Percentiles rank a stretch among this genome's conserved stretches.
Conservation (phyloP, 495 filamentous ascomycete genomes). For the Aspergillus ostianus region DNA sequence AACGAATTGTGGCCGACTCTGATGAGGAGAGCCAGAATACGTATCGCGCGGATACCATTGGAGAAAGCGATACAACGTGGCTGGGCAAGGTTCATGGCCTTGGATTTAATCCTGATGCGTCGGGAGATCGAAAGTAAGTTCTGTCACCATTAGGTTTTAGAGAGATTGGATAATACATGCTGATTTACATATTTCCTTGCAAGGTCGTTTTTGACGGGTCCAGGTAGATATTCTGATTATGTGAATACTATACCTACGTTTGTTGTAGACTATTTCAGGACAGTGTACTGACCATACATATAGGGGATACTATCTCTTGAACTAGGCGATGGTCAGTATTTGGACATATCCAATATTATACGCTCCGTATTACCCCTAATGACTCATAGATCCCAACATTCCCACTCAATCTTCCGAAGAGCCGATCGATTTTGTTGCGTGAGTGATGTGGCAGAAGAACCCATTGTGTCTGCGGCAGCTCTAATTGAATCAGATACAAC, state of each 20-base stretch:
- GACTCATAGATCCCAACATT: background rate
- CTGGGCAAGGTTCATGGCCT: background rate
- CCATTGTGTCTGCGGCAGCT: background rate
- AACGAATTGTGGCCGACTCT: background rate
- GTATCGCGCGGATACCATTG: conserved; percentile 3
- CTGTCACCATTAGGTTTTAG: background rate
- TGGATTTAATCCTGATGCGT: background rate
- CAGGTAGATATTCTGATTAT: background rate
- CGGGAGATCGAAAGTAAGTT: conserved; percentile 3
- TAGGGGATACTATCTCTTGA: background rate
- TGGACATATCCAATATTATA: background rate
- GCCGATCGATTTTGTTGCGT: background rate
- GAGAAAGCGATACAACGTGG: conserved; percentile 2
- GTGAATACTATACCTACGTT: background rate
- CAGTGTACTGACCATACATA: background rate
- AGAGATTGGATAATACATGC: background rate
- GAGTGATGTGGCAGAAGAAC: too few relatives aligned
- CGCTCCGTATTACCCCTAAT: background rate
- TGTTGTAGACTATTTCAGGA: background rate
- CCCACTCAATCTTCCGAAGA: background rate
- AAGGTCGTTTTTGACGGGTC: conserved; percentile 3
- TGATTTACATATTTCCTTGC: too few relatives aligned
- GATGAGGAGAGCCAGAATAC: background rate
- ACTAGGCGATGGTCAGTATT: background rate
- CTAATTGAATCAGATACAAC: background rate